Evolutionary conservation across 1,284 basidiomycete species (phyloP).

Genomic region (Earliella scabrosa): DNA sequence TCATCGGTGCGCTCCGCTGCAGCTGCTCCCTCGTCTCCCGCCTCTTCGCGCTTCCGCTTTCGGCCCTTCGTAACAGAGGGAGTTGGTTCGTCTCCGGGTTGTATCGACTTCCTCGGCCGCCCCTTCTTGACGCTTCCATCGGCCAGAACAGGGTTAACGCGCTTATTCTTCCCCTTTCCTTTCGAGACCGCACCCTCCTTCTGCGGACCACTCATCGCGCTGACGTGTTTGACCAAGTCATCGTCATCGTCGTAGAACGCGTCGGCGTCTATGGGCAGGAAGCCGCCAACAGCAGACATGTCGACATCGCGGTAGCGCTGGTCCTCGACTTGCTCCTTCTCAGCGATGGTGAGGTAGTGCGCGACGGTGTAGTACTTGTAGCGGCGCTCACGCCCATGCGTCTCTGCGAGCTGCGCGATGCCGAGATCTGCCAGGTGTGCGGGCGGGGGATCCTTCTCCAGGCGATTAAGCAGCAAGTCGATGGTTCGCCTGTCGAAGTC

Average conservation of each 20-base stretch:
- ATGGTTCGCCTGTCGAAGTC: slow-evolving; percentile 80
- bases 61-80: slow-evolving; percentile 21
- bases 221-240: slow-evolving; percentile 50
- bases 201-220: slow-evolving; percentile 44
- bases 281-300: slow-evolving; percentile 55
- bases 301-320: slow-evolving; percentile 49
- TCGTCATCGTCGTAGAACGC: slow-evolving; percentile 57
- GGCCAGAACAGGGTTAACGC: slow-evolving; percentile 30
- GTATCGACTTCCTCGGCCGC: slow-evolving; percentile 27
- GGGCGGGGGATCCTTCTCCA: slow-evolving; percentile 66
- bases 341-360: slow-evolving; percentile 59
- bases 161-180: slow-evolving; percentile 28
- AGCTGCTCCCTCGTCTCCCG: slow-evolving; percentile 1
- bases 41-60: slow-evolving; percentile 33
- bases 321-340: slow-evolving; percentile 62
- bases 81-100: slow-evolving; percentile 4
- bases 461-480: slow-evolving; percentile 73
- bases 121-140: slow-evolving; percentile 35
- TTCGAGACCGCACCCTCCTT: slow-evolving; percentile 11
- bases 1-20: slow-evolving; percentile 29
- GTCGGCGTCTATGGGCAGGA: slow-evolving; percentile 43
- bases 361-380: slow-evolving; percentile 77
- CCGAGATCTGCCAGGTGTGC: slow-evolving; percentile 71
- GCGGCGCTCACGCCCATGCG: slow-evolving; percentile 77
- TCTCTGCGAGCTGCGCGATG: slow-evolving; percentile 73